Evolutionary conservation across 148 eudicot genomes (phyloP).

Genomic region (Drosera capensis): DNA sequence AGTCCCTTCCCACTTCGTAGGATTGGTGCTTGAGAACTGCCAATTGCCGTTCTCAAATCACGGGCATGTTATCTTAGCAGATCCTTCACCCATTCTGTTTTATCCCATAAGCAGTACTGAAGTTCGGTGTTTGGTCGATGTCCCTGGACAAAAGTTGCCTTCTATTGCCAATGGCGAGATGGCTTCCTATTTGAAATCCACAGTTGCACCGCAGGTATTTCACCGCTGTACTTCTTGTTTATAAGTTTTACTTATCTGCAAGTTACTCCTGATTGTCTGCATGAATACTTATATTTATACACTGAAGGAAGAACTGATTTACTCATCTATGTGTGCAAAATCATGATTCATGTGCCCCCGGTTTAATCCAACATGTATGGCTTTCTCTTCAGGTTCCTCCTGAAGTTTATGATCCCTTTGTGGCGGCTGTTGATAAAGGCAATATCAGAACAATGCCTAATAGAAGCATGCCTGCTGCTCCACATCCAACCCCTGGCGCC

Average conservation of each 20-base stretch:
- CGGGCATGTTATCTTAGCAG: slow-evolving; percentile 63
- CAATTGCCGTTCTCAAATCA: slow-evolving; percentile 42
- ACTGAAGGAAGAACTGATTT: background rate
- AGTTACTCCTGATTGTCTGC: background rate
- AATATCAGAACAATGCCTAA: slow-evolving; percentile 63
- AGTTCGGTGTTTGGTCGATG: slow-evolving; percentile 62
- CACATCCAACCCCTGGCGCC: slow-evolving; percentile 73
- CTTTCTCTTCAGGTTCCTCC: slow-evolving; percentile 37
- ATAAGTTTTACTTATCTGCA: background rate
- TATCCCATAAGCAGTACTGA: slow-evolving; percentile 63
- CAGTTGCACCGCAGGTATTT: slow-evolving; percentile 61
- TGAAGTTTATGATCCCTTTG: slow-evolving; percentile 44
- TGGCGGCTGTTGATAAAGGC: slow-evolving; percentile 57
- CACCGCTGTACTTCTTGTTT: background rate
- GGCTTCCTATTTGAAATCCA: slow-evolving; percentile 48
- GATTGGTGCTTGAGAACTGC: slow-evolving; percentile 56
- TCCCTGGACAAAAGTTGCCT: slow-evolving; percentile 64
- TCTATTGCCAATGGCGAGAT: slow-evolving; percentile 65
- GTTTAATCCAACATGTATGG: too few relatives aligned
- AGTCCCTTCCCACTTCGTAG: slow-evolving; percentile 62
- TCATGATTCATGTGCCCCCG: too few relatives aligned
- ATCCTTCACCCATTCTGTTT: slow-evolving; percentile 63
- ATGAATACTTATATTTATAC: background rate
- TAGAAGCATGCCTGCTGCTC: slow-evolving; percentile 75
- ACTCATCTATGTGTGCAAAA: too few relatives aligned